These are phyloP conservation scores for Clavispora fructus DNA, from an alignment of 805 yeast species.

Conservation along the genomic window DNA sequence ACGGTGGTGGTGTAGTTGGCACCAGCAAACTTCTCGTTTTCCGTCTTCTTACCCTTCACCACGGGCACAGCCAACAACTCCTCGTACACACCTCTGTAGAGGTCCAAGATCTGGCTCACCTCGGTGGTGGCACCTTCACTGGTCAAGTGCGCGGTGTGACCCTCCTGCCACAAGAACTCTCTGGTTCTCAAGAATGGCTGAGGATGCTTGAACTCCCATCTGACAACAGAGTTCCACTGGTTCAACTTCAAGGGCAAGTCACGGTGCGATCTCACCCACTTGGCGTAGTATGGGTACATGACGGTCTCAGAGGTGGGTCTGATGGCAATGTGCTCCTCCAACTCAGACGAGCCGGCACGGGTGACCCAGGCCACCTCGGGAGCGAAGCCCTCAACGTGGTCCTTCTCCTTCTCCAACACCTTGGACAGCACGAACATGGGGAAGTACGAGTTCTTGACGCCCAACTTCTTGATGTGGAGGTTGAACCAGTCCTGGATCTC, in stretches of 20 bases:
- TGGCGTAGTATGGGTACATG: constrained; percentile 98
- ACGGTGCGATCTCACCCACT: constrained; percentile 98
- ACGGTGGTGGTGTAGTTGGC: constrained; percentile 92
- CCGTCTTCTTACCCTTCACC: constrained; percentile 90
- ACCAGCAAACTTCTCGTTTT: constrained; percentile 98
- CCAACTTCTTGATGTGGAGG: constrained; percentile 71
- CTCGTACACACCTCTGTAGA: constrained; percentile 79
- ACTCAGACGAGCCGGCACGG: constrained; percentile 85
- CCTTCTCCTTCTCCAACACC: constrained; percentile 95
- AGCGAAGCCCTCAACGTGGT: constrained; percentile 97
- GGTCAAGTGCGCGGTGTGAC: constrained; percentile 95
- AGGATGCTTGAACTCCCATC: constrained; percentile 99
- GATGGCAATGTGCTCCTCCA: constrained; percentile 97
- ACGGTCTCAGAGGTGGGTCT: constrained; percentile 99
- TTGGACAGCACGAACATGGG: constrained; percentile 95
- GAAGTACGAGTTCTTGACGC: constrained; percentile 93
- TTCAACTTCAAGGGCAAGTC: constrained; percentile 93
- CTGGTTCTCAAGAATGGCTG: constrained; percentile 98
- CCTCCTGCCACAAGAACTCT: constrained; percentile 99
- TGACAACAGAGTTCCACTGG: constrained; percentile 99
- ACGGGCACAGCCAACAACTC: constrained; percentile 97
- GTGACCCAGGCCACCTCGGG: constrained; percentile 99
- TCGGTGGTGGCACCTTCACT: constrained; percentile 75
- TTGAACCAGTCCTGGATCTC: constrained; percentile 85
- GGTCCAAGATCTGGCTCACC: constrained; percentile 80